phyloP scores from a whole-genome alignment of 225 moss, liverwort and hornwort species.

The Climacium dendroides region DNA sequence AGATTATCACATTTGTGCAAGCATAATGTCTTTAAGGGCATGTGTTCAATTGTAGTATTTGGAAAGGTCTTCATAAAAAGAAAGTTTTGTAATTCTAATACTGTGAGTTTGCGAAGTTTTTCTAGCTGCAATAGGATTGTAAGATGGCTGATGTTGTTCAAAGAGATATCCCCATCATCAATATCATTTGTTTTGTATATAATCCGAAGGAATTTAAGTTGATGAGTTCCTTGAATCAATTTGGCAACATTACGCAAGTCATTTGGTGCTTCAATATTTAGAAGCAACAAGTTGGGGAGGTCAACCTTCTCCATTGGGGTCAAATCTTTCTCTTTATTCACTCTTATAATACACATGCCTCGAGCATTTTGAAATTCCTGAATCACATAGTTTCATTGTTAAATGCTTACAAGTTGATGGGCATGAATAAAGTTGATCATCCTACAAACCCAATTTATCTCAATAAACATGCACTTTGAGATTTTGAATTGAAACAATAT shows the following conservation, averaged over 20 bases:
- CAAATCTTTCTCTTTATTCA: background rate
- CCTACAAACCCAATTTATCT: background rate
- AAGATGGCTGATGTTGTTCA: rapidly evolving
- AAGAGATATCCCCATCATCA: rapidly evolving
- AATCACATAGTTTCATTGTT: no score
- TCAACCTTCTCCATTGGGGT: background rate
- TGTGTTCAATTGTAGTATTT: background rate
- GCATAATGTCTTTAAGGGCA: background rate
- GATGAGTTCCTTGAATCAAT: background rate
- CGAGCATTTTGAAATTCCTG: background rate
- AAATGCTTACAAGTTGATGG: background rate
- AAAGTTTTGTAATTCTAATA: background rate
- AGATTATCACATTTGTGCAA: rapidly evolving
- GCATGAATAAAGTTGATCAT: background rate
- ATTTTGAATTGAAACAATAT: background rate
- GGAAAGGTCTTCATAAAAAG: background rate
- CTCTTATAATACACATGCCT: background rate
- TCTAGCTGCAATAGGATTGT: rapidly evolving
- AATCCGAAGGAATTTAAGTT: background rate
- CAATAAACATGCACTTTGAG: background rate
- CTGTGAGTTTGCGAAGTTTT: background rate
- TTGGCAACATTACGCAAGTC: background rate
- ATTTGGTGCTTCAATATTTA: background rate
- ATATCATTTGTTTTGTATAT: background rate
- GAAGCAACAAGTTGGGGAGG: background rate